Base-by-base conservation (phyloP, 345 rosid genomes). In the Lumnitzera littorea region DNA sequence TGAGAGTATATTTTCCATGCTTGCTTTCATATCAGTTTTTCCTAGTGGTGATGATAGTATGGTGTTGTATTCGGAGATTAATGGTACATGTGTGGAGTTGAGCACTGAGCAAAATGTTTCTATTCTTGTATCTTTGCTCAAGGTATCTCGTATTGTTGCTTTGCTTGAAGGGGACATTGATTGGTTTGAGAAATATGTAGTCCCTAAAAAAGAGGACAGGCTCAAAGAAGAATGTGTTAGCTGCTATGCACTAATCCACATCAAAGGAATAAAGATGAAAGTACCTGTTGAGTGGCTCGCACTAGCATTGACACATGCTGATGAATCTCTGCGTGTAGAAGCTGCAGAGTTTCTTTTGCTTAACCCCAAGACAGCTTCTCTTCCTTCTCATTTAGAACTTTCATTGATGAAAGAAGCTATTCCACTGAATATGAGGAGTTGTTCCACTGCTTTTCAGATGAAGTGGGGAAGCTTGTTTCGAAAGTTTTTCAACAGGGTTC, bases 381-480 rank as follows among this genome's bases (percentile, higher is more conserved):
- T 92, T 58, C 96, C 98, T 56, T 92, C 96, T 36, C 77, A 68
- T 65, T 82, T 92, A 54, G 98, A 92, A 78, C 87, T 92, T 24
- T 67, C 75, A 70, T 79, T 92, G 56, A 68, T 92, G 80, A 84
- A 81, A 74, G 82, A 84, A 71, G 84, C 91, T 14, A 80, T 92
- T 56, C 98, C 96, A 56, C 64, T 92, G 82, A 92, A 92, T 84
- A 92, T 92, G 98, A 81, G 98, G 74, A 85, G 91, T 69, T 79
- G 89, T 68, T 89, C 96, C 57, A 77, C 96, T 15, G 88, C 91
- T 62, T 92, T 92, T 77, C 98, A 92, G 82, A 92, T 92, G 98
- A 92, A 92, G 69, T 92, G 96, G 98, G 81, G 80, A 63, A 89
- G 94, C 82, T 67, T 89, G 82, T 89, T 92, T 50, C 77, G 96